A percentile compares a stretch with the other conserved stretches of the same genome.
Evolutionary conservation across 345 rosid species (phyloP).

Genomic region (Isatis tinctoria): DNA sequence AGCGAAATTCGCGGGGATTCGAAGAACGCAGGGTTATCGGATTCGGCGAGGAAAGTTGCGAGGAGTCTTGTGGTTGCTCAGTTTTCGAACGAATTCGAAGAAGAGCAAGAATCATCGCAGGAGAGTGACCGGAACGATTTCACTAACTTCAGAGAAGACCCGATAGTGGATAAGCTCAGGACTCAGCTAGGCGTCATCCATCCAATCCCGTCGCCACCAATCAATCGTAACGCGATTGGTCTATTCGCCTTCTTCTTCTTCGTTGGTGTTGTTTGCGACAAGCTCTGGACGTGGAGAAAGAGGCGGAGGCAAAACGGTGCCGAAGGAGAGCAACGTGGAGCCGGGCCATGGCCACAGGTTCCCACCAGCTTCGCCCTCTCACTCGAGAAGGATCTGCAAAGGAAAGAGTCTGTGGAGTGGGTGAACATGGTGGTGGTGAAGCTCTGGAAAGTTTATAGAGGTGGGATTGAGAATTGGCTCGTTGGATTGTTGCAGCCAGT

Average conservation of each 20-base stretch:
- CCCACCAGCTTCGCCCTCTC: conserved; percentile 78
- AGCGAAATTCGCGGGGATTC: conserved; percentile 35
- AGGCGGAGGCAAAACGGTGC: conserved; percentile 27
- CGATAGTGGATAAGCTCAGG: conserved; percentile 82
- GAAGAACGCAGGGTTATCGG: conserved; percentile 30
- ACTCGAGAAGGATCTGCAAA: conserved; percentile 92
- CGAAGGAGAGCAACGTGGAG: conserved; percentile 38
- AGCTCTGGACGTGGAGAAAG: conserved; percentile 76
- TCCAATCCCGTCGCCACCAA: conserved; percentile 85
- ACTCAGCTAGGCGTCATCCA: conserved; percentile 85
- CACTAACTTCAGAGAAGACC: conserved; percentile 66
- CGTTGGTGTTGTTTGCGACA: conserved; percentile 87
- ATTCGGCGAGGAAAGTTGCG: conserved; percentile 35
- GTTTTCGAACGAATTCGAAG: conserved; percentile 49
- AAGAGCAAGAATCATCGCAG: conserved; percentile 34
- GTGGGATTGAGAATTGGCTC: conserved; percentile 88
- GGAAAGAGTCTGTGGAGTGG: conserved; percentile 99
- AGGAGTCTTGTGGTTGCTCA: conserved; percentile 39
- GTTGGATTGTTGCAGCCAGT: conserved; percentile 91
- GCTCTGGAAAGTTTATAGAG: conserved; percentile 94
- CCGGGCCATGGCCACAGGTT: conserved; percentile 69
- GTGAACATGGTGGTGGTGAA: conserved; percentile 98
- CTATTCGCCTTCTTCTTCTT: conserved; percentile 81
- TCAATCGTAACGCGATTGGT: conserved; percentile 64
- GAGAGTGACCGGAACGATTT: conserved; percentile 48